phyloP scores from a whole-genome alignment of 176 grass and related monocot genomes.

The Pontederia paniculata region DNA sequence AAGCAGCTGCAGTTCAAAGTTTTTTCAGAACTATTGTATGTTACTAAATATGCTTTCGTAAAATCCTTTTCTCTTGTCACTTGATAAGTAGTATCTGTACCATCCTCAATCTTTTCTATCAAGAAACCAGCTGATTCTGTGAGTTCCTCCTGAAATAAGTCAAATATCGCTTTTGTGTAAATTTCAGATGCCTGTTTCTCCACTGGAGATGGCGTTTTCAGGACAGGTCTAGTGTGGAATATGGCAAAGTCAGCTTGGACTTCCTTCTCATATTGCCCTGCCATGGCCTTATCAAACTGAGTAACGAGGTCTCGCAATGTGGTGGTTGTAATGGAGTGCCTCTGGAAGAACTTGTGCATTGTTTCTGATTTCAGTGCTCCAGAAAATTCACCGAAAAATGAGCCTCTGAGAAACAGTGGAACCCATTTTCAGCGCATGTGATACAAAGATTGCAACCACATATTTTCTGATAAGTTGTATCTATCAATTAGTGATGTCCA shows the following conservation, averaged over 20 bases:
- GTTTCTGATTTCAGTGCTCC: slow-evolving; percentile 32
- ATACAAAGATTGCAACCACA: slow-evolving; percentile 39
- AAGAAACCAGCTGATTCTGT: slow-evolving; percentile 30
- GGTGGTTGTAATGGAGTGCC: slow-evolving; percentile 46
- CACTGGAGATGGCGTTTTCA: slow-evolving; percentile 40
- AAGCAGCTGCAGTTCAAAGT: slow-evolving; percentile 35
- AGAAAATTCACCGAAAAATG: slow-evolving; percentile 35
- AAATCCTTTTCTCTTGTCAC: slow-evolving; percentile 24
- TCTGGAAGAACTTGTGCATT: slow-evolving; percentile 49
- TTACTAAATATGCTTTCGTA: slow-evolving; percentile 30
- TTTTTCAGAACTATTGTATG: slow-evolving; percentile 26
- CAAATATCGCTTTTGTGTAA: slow-evolving; percentile 45
- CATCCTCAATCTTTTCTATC: slow-evolving; percentile 25
- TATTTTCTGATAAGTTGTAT: slow-evolving; percentile 39
- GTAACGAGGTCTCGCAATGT: slow-evolving; percentile 36
- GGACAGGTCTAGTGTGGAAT: slow-evolving; percentile 25
- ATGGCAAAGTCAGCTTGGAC: slow-evolving; percentile 29
- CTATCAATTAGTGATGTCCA: slow-evolving; percentile 30
- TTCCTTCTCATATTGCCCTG: slow-evolving; percentile 38
- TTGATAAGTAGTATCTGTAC: slow-evolving; percentile 25
- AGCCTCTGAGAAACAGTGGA: slow-evolving; percentile 33
- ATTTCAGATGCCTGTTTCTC: slow-evolving; percentile 54
- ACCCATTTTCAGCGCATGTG: slow-evolving; percentile 38
- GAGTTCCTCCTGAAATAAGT: slow-evolving; percentile 45
- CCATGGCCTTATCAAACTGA: slow-evolving; percentile 54